phyloP scores from a whole-genome alignment of 768 basidiomycete species.

The Chalciporus chontae region DNA sequence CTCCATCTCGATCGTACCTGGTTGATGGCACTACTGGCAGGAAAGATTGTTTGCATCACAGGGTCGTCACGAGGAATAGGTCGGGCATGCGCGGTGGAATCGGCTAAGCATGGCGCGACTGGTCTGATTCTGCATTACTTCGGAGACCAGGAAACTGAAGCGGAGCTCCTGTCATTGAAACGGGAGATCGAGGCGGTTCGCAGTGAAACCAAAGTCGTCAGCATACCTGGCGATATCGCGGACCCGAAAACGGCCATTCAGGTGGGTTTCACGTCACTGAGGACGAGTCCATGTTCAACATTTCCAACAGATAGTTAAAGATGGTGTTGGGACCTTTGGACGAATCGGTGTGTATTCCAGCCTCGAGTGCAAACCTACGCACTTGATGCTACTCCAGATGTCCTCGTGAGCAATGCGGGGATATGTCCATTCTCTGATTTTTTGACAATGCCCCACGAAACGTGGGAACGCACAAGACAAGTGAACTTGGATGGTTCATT shows the following conservation, averaged over 20 bases:
- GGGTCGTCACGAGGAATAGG: conserved; percentile 76
- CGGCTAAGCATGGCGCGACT: conserved; percentile 59
- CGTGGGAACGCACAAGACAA: conserved; percentile 44
- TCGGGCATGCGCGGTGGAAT: conserved; percentile 62
- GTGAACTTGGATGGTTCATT: conserved; percentile 77
- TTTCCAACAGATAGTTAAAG: conserved; percentile 51
- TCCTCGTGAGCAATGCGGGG: conserved; percentile 56
- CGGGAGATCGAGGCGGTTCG: conserved; percentile 41
- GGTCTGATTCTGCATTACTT: conserved; percentile 66
- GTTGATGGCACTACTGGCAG: conserved; percentile 41
- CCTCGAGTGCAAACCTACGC: conserved; percentile 18
- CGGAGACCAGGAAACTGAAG: conserved; percentile 52
- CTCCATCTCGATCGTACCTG: not conserved
- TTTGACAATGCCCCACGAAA: conserved; percentile 49
- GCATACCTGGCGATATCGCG: conserved; percentile 65
- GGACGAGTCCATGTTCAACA: not conserved
- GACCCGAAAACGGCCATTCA: conserved; percentile 51
- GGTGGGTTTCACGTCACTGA: conserved; percentile 32
- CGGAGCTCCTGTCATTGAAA: conserved; percentile 45
- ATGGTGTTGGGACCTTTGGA: conserved; percentile 56
- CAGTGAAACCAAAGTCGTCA: conserved; percentile 41
- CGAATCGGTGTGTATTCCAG: conserved; percentile 54
- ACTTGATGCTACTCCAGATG: conserved; percentile 30
- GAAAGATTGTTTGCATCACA: conserved; percentile 68
- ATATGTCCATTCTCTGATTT: conserved; percentile 80